phyloP scores from a whole-genome alignment of 2,329 filamentous ascomycete species.

The Fusarium citri region DNA sequence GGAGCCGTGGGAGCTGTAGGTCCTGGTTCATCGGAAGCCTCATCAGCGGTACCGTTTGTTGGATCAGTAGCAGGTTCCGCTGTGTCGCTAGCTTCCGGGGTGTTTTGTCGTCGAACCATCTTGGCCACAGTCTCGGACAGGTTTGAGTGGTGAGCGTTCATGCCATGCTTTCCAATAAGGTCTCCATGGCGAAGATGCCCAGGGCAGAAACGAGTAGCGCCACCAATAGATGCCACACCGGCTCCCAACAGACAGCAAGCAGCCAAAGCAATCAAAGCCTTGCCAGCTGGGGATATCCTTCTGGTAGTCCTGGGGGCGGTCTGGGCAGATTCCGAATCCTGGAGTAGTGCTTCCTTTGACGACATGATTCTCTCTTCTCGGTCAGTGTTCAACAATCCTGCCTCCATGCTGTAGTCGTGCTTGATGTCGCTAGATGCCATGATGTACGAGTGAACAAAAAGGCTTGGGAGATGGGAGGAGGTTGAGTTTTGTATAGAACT shows the following conservation, averaged over 20 bases:
- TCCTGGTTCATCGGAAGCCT: constrained; percentile 15
- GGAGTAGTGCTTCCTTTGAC: constrained; percentile 44
- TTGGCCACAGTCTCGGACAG: constrained; percentile 63
- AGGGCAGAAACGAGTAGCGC: constrained; percentile 42
- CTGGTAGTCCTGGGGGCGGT: constrained; percentile 20
- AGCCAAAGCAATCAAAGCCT: constrained; percentile 42
- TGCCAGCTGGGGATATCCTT: constrained; percentile 41
- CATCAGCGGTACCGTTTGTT: constrained; percentile 1
- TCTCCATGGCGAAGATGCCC: constrained; percentile 44
- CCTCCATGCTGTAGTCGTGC: constrained; percentile 48
- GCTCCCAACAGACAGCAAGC: constrained; percentile 42
- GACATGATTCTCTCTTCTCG: constrained; percentile 47
- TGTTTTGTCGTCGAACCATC: constrained; percentile 70
- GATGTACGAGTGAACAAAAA: constrained; percentile 19
- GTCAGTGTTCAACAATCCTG: constrained; percentile 46
- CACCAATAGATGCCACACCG: constrained; percentile 43
- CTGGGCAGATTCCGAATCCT: constrained; percentile 42
- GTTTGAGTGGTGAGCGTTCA: constrained; percentile 41
- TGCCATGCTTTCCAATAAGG: constrained; percentile 36
- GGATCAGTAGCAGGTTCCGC: constrained; percentile 13
- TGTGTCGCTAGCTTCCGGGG: constrained; percentile 39
- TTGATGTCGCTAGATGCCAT: constrained; percentile 42
- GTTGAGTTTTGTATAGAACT: constrained; percentile 44
- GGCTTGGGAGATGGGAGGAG: constrained; percentile 24
- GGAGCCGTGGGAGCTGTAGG: constrained; percentile 15